These are phyloP conservation scores for Alternaria triticimaculans DNA, from an alignment of 2,329 filamentous ascomycete genomes.

Conservation along the genomic window DNA sequence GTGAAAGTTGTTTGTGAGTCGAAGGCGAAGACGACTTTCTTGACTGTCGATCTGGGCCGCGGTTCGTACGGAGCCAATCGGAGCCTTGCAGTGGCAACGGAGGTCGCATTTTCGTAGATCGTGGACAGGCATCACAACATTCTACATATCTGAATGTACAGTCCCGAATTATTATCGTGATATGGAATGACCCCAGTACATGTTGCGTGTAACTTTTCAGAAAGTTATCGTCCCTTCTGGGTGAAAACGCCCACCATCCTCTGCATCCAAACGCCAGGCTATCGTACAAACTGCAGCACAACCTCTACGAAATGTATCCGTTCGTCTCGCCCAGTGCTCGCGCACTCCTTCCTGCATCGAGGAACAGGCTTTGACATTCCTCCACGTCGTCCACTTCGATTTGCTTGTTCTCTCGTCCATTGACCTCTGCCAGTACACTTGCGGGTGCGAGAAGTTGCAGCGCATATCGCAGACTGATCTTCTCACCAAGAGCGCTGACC, in stretches of 20 bases:
- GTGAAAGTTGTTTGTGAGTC: conserved; percentile 7
- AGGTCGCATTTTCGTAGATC: conserved; percentile 5
- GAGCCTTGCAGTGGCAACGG: conserved; percentile 27
- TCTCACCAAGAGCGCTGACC: conserved; percentile 84
- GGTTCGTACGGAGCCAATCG: conserved; percentile 28
- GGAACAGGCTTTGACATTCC: conserved; percentile 56
- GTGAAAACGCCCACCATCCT: conserved; percentile 13
- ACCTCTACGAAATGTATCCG: conserved; percentile 44
- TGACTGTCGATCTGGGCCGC: conserved; percentile 13
- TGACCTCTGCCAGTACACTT: conserved; percentile 85
- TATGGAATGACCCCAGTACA: conserved; percentile 9
- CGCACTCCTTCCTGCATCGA: conserved; percentile 58
- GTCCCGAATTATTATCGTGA: conserved; percentile 2
- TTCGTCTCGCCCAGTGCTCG: conserved; percentile 34
- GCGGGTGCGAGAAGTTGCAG: conserved; percentile 89
- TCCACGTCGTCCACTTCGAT: conserved; percentile 63
- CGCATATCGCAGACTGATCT: conserved; percentile 90
- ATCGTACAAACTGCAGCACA: conserved; percentile 15
- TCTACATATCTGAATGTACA: neutral
- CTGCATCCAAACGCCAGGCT: conserved; percentile 19
- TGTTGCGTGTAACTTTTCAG: conserved; percentile 14
- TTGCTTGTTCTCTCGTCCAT: conserved; percentile 54
- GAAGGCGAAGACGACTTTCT: conserved; percentile 2
- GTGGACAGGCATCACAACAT: neutral
- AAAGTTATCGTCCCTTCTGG: conserved; percentile 4